A percentile compares a stretch with the other conserved stretches of the same genome.
Evolutionary conservation across 2,329 filamentous ascomycete species (phyloP).

Genomic region (Colletotrichum sp.): DNA sequence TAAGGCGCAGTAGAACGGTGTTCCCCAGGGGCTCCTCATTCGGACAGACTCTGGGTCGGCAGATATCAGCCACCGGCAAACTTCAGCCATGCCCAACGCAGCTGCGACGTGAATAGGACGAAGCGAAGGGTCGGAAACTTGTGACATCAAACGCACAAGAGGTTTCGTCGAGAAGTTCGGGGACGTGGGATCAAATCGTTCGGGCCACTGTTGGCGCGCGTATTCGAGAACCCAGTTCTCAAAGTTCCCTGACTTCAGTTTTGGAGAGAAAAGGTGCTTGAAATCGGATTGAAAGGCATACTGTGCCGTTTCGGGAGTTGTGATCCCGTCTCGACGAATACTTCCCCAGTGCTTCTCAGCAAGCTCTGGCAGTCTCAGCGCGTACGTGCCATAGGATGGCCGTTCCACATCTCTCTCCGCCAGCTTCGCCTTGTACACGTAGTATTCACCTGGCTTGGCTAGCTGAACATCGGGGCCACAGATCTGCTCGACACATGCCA

Average conservation of each 20-base stretch:
- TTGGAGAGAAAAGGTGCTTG: conserved; percentile 29
- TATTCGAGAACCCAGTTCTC: conserved; percentile 42
- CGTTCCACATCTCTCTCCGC: not conserved
- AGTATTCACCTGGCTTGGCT: not conserved
- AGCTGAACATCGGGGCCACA: not conserved
- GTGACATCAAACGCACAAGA: conserved; percentile 33
- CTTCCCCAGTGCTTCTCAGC: conserved; percentile 32
- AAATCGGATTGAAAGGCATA: conserved; percentile 26
- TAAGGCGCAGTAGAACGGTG: conserved; percentile 38
- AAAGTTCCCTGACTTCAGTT: conserved; percentile 31
- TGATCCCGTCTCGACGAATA: not conserved
- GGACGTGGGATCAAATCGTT: conserved; percentile 19
- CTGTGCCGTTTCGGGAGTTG: not conserved
- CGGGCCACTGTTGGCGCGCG: conserved; percentile 32
- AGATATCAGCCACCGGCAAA: conserved; percentile 27
- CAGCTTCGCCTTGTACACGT: not conserved
- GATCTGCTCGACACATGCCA: not conserved
- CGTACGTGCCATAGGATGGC: not conserved
- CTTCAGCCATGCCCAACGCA: conserved; percentile 32
- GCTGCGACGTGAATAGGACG: conserved; percentile 39
- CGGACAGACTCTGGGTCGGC: conserved; percentile 21
- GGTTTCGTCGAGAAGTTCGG: conserved; percentile 25
- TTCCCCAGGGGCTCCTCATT: conserved; percentile 27
- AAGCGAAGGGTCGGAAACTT: conserved; percentile 30
- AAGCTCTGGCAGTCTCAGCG: conserved; percentile 27